Base-by-base conservation (phyloP, 2,329 filamentous ascomycete species). In the Aquanectria penicillioides region DNA sequence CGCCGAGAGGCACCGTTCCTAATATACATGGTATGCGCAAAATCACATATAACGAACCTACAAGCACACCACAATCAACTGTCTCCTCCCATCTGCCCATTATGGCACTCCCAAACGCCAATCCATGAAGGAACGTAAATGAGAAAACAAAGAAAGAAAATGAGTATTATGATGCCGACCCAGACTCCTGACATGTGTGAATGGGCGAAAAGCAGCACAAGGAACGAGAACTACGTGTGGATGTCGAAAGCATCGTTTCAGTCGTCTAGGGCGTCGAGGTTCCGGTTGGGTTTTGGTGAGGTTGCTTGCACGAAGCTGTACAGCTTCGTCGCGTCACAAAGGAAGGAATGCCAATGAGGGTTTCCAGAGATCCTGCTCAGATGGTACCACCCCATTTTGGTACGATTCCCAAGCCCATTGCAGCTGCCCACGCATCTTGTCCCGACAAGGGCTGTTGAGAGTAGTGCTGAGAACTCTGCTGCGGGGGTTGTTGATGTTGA, bases 361-460 rank as follows among this genome's bases (percentile, higher is more conserved):
- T 12, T 40, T 40, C 43, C 41, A 49, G 48, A 51, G 55, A 69
- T 64, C 59, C 62, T 53, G 59, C 55, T 70, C 66, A 77, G 43
- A 77, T 70, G 54, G 73, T 76, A 37, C 48, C 48, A 31, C 72
- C 69, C 69, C 73, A 76, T 54, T 69, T 72, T 22, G 56, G 57
- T 31, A 59, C 62, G 65, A 73, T 67, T 20, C 65, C 62, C 46
- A 69, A 62, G 25, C 56, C 67, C 60, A 77, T 70, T n/a, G 73
- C 75, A 8, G 74, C 68, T 5, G 74, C 74, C 75, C 75, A 78
- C 7, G 75, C 71, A 33, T 77, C 74, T 36, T 75, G 72, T 5
- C 74, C 57, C 46, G 25, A 33, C 23, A 37, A 37, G 25, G 37
- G 26, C 12, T 51, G 48, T 28, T 51, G 48, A 8, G 48, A 31